Base-by-base conservation (phyloP, 495 filamentous ascomycete genomes). In the Geoglossum glabrum region DNA sequence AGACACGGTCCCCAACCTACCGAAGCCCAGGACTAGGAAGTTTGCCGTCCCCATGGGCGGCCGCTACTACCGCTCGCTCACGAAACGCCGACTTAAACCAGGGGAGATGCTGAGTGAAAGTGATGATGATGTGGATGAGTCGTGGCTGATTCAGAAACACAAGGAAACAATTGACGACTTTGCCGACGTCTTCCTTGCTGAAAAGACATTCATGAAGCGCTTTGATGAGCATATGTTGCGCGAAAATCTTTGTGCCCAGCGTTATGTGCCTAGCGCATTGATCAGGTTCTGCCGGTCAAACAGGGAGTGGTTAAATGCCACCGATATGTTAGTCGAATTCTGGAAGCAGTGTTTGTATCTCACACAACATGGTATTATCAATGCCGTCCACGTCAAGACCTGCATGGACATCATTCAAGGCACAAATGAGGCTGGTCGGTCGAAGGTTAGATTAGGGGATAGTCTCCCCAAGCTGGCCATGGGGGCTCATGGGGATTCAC, bases 81-180 rank as follows among this genome's bases (percentile, higher is more conserved):
- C 63, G 1, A 68, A 68, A 58, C 61, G 58, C 10, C 58, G 40
- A 0, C 28, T 68, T 10, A 33, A 36, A 33, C 54, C 56, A 30
- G 67, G 64, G 28, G 64, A 67, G 50, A 9, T 34, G 15, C n/a
- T 66, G 15, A 64, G 59, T 47, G 63, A 69, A 23, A 64, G 62
- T 59, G 67, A 69, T 28, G 66, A 67, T 28, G 67, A 66, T 6
- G 45, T 61, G 26, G 60, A 62, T 55, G 66, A 68, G 38, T 27
- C 27, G 9, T 62, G 66, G 58, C 47, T 67, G 6, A 23, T 43
- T 0, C 58, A 60, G 8, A 67, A 59, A n/a, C 60, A 65, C n/a
- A 54, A 61, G 6, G 56, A 57, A 26, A 55, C 38, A 21, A 40
- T 69, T 19, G 55, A 47, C 9, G 45, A 57, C 13, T 28, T 60